These are phyloP conservation scores for Hondaea fermentalgiana DNA, from an alignment of 108 stramenopile genomes.

Conservation along the genomic window DNA sequence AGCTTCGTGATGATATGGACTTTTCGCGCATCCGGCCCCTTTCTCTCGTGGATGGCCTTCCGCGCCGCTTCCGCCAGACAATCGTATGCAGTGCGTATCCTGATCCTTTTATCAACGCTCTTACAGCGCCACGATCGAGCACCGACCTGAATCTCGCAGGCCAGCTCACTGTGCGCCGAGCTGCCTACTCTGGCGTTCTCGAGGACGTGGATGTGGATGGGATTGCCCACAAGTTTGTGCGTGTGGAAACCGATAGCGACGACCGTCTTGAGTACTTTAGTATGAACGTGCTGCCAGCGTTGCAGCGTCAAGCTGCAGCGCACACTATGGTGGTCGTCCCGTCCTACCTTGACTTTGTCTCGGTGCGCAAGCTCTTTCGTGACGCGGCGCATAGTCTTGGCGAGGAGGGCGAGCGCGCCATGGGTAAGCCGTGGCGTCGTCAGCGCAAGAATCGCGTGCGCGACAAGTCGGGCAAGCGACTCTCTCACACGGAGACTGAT, in stretches of 20 bases:
- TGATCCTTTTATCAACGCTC: neutral
- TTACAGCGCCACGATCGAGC: neutral
- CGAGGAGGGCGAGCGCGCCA: neutral
- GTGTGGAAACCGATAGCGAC: neutral
- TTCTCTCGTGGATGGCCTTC: neutral
- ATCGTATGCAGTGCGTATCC: neutral
- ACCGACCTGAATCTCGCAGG: neutral
- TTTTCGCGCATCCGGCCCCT: neutral
- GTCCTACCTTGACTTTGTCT: slow-evolving; percentile 2
- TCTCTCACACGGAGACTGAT: neutral
- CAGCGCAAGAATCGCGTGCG: neutral
- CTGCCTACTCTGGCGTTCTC: neutral
- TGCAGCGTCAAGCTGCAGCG: neutral
- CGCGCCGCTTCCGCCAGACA: neutral
- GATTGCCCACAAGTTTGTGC: neutral
- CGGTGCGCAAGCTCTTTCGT: neutral
- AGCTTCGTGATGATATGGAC: slow-evolving; percentile 7
- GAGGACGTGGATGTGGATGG: neutral
- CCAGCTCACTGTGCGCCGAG: neutral
- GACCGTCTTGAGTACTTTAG: neutral
- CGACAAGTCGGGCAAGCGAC: neutral
- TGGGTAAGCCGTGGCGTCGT: slow-evolving; percentile 2
- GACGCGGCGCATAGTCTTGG: neutral
- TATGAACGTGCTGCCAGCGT: neutral
- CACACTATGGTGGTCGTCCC: neutral